Conservation (phyloP, 2,329 filamentous ascomycete genomes). For the Calonectria pseudoreteaudii region DNA sequence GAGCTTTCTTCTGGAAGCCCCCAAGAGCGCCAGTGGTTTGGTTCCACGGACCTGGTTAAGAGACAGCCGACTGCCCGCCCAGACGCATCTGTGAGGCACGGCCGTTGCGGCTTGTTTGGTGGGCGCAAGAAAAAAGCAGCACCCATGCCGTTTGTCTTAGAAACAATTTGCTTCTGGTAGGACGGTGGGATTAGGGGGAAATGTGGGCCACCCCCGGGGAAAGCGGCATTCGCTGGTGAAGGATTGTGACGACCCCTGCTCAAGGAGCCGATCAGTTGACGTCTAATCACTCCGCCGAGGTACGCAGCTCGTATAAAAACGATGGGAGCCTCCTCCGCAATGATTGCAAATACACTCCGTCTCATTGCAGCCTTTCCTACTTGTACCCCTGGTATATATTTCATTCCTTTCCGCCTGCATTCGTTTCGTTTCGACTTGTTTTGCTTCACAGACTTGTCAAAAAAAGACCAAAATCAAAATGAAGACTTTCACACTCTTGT, state of each 20-base stretch:
- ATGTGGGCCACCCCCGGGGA: conserved; percentile 15
- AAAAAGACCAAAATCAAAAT: not conserved
- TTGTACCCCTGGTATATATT: not conserved
- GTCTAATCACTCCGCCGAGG: not conserved
- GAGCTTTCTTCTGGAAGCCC: not conserved
- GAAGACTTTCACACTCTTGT: not conserved
- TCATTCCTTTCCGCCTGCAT: not conserved
- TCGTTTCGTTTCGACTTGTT: not conserved
- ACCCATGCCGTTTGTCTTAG: not conserved
- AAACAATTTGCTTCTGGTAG: not conserved
- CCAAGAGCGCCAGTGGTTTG: not conserved
- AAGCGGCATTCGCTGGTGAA: not conserved
- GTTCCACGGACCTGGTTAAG: not conserved
- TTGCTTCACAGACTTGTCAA: not conserved
- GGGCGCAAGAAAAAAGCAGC: not conserved
- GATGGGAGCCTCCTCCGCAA: not conserved
- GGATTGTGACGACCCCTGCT: not conserved
- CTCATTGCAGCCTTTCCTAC: not conserved
- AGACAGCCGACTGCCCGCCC: not conserved
- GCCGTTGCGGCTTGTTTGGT: not conserved
- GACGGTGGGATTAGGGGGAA: conserved; percentile 5
- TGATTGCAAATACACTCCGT: conserved; percentile 1
- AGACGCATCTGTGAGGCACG: not conserved
- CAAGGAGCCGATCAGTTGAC: not conserved
- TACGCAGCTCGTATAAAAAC: not conserved